Base-by-base conservation (phyloP, 1,139 yeast species). In the Protomyces pachydermus region DNA sequence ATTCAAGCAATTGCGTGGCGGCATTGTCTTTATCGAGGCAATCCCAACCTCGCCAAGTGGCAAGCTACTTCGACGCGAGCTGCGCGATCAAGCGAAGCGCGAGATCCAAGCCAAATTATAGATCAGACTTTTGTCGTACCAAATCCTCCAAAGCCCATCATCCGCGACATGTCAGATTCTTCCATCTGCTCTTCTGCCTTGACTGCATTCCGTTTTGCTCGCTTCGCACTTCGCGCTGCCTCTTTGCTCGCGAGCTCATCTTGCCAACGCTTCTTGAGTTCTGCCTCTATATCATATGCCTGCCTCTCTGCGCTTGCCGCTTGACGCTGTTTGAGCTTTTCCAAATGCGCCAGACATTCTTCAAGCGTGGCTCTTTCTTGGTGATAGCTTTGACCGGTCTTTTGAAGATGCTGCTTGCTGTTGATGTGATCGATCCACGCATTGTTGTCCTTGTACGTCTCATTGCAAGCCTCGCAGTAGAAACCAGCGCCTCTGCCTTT, bases 391-490 rank as follows among this genome's bases (percentile, higher is more conserved):
- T 73, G 72, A 37, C 80, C 76, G 0, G 77, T 69, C 6, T 70
- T 67, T 23, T 65, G 61, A 25, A 70, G 54, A 52, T 68, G 81
- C 68, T 72, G 76, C 64, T 68, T 85, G 42, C 91, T 84, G 71
- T 89, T 90, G 71, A 90, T 78, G 75, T 91, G 98, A 72, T 91
- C 95, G 4, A 90, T 80, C 72, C 85, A 85, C 66, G 90, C 87
- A 70, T 90, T 77, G 65, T 87, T 87, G 74, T 91, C 97, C 71
- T 89, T 83, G 75, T 83, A 91, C 1, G 95, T 86, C 68, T 88
- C 74, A 69, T 86, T 83, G 73, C 98, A 91, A 1, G 84, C 76
- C 18, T 87, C 88, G 74, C 98, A 91, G 70, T 84, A 82, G 74
- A 91, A 91, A 1, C 97, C 97, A 69, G 87, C 84, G 18, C 84